phyloP scores from a whole-genome alignment of 2,329 filamentous ascomycete species.

The Xylariaceae sp. region DNA sequence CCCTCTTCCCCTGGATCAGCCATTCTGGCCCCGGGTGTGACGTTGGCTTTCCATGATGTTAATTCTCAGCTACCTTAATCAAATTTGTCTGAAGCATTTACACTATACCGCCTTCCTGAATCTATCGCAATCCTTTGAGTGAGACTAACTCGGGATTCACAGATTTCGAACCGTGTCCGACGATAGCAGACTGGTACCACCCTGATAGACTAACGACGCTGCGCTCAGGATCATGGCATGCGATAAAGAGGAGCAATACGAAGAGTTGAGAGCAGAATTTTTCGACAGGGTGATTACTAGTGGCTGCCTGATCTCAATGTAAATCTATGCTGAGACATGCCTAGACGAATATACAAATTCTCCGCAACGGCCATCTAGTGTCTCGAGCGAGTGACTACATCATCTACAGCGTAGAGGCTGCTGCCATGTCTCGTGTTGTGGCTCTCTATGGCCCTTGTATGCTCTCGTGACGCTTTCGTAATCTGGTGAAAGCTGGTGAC shows the following conservation, averaged over 20 bases:
- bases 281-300: slow-evolving; percentile 66
- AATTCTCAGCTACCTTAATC: slow-evolving; percentile 94
- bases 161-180: slow-evolving; percentile 6
- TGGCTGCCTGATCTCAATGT: slow-evolving; percentile 30
- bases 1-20: slow-evolving; percentile 57
- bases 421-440: slow-evolving; percentile 82
- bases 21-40: slow-evolving; percentile 69
- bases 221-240: slow-evolving; percentile 82
- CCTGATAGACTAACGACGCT: slow-evolving; percentile 19
- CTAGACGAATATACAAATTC: slow-evolving; percentile 82
- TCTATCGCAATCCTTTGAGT: background rate
- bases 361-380: slow-evolving; percentile 91
- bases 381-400: slow-evolving; percentile 97
- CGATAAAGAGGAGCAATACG: slow-evolving; percentile 85
- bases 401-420: slow-evolving; percentile 97
- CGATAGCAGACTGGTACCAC: background rate
- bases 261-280: slow-evolving; percentile 77
- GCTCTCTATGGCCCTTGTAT: slow-evolving; percentile 89
- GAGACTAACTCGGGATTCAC: slow-evolving; percentile 19
- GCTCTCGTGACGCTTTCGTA: slow-evolving; percentile 31
- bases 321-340: slow-evolving; percentile 47
- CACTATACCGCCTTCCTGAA: slow-evolving; percentile 8
- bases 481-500: slow-evolving; percentile 1
- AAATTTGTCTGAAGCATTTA: slow-evolving; percentile 73
- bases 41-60: slow-evolving; percentile 90